Evolutionary conservation across 1,284 basidiomycete species (phyloP).

Genomic region (Exsudoporus floridanus): DNA sequence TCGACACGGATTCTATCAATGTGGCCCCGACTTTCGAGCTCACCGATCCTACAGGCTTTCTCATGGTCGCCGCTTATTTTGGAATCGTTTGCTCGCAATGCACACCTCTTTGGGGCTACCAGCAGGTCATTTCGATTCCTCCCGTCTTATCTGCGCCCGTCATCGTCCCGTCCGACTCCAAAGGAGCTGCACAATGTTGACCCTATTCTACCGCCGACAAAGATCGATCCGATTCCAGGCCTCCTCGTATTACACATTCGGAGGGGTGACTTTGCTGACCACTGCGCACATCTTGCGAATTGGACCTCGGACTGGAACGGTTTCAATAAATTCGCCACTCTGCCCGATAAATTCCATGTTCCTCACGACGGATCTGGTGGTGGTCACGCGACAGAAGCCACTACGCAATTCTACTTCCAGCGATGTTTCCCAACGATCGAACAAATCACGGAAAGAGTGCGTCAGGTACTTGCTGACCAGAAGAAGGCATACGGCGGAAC

Average conservation of each 20-base stretch:
- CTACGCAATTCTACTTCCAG: conserved; percentile 34
- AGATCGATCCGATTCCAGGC: conserved; percentile 29
- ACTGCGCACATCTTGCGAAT: conserved; percentile 33
- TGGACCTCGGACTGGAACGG: conserved; percentile 39
- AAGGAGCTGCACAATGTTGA: conserved; percentile 28
- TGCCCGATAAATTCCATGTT: conserved; percentile 39
- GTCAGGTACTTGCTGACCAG: conserved; percentile 37
- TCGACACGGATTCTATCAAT: conserved; percentile 42
- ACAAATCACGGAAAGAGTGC: conserved; percentile 45
- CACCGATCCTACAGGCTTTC: conserved; percentile 47
- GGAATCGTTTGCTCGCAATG: conserved; percentile 38
- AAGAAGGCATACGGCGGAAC: conserved; percentile 10
- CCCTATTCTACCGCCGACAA: conserved; percentile 21
- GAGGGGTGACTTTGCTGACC: conserved; percentile 38
- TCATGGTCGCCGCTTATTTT: conserved; percentile 48
- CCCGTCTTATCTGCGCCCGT: conserved; percentile 25
- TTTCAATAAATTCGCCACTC: conserved; percentile 44
- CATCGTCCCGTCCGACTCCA: conserved; percentile 2
- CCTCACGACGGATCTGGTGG: conserved; percentile 24
- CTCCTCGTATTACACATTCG: conserved; percentile 40
- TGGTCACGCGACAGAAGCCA: conserved; percentile 31
- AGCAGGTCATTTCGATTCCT: conserved; percentile 21
- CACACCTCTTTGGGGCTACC: conserved; percentile 32
- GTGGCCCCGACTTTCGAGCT: conserved; percentile 43
- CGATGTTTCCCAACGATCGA: conserved; percentile 51